Evolutionary conservation across 139 green algal genomes (phyloP), one percentile per base, ranked within the genome.

Genomic region (Chlorella vulgaris): DNA sequence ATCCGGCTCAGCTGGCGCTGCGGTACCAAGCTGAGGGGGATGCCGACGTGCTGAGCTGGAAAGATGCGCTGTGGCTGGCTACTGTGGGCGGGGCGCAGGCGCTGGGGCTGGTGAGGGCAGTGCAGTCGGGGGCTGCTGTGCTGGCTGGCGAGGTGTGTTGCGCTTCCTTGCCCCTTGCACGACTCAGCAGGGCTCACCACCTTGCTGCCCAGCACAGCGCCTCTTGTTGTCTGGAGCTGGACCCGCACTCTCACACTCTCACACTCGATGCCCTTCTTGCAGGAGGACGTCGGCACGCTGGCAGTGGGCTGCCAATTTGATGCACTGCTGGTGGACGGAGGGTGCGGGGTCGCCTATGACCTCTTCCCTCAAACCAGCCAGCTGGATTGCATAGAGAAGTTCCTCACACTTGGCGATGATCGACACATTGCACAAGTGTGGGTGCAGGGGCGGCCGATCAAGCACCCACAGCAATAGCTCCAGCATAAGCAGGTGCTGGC

Each of bases 1-100:
- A 65, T 15, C 47, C 50, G 29, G 43, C 47, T 31, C 22, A 47
- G 29, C 47, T 66, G 43, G 70, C 43, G 47, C 70, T 78, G 29
- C 43, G 31, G 50, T 47, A 66, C 31, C 70, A 78, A 47, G 29
- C 22, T 19, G 39, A 78, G 47, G 43, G 70, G 4, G 70, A 78
- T 43, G 43, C 70, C 5, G 53, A 84, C 24, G 31, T 61, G 43
- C 58, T 89, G 68, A 80, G 42, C 26, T 84, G 75, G 55, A 87
- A 88, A 75, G 87, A 91, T 61, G 89, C 85, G 31, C 83, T 95
- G 47, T 95, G 88, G 86, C 81, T 95, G 50, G 91, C 89, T 2
- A 95, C 91, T 0, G 50, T 87, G 76, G 91, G 91, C 0, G 88
- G 89, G 19, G 91, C 91, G 7, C 47, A 85, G 42, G 91, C 88